A percentile compares a stretch with the other conserved stretches of the same genome.
Conservation (phyloP, 305 asterid genomes). For the Solanum hybrid region DNA sequence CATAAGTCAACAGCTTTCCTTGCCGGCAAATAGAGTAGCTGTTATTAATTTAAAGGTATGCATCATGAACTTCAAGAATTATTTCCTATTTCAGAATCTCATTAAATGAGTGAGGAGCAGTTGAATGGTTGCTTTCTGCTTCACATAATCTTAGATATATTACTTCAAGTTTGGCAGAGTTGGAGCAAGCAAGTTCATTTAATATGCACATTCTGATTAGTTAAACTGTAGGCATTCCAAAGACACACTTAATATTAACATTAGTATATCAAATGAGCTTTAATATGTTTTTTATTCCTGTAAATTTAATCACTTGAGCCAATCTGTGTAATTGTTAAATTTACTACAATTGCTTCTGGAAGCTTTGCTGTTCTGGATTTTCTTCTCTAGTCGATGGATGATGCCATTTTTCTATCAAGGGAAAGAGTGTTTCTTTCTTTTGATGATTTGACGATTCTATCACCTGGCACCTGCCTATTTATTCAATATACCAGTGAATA, state of each 20-base stretch:
- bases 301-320: not conserved
- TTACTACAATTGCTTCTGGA: not conserved
- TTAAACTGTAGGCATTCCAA: not conserved
- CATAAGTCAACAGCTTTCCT: slow-evolving; percentile 66
- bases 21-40: slow-evolving; percentile 71
- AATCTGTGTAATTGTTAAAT: not conserved
- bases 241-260: not conserved
- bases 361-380: not conserved
- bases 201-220: not conserved
- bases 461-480: not conserved
- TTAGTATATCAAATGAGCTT: not conserved
- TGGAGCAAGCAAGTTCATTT: not conserved
- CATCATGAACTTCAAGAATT: slow-evolving; percentile 6
- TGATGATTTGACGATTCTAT: not conserved
- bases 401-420: not conserved
- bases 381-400: not conserved
- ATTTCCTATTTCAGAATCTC: not conserved
- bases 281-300: not conserved
- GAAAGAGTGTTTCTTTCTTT: not conserved
- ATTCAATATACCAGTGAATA: not conserved
- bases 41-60: slow-evolving; percentile 74
- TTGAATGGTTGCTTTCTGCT: not conserved
- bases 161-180: not conserved
- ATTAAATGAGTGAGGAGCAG: not conserved
- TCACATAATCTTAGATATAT: not conserved